These are phyloP conservation scores for Carex arenaria DNA, from an alignment of 202 grass and related monocot species.

Conservation along the genomic window DNA sequence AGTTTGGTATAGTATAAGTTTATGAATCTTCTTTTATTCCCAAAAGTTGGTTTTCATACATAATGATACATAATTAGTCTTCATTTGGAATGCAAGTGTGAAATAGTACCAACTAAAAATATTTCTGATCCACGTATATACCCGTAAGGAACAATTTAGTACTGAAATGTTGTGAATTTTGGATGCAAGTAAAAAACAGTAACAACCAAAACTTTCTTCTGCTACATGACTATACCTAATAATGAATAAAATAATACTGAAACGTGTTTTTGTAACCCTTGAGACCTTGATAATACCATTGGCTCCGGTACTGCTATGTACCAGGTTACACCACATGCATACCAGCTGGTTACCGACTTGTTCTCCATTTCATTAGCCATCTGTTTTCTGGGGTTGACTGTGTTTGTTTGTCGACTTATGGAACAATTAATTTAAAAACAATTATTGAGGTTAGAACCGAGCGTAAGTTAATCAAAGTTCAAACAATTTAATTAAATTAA, in stretches of 20 bases:
- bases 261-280: background rate
- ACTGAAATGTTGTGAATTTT: background rate
- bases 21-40: background rate
- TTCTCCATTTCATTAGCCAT: background rate
- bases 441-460: background rate
- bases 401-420: background rate
- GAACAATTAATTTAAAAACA: background rate
- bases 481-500: background rate
- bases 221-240: background rate
- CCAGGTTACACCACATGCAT: background rate
- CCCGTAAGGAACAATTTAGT: background rate
- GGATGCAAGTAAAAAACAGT: background rate
- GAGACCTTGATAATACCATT: background rate
- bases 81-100: background rate
- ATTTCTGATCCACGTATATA: background rate
- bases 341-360: background rate
- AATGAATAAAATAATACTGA: background rate
- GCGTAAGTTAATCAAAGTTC: background rate
- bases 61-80: background rate
- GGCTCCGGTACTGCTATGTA: background rate
- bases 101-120: background rate
- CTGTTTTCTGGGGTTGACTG: background rate
- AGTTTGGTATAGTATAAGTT: background rate
- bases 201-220: background rate
- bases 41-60: background rate